phyloP scores from a whole-genome alignment of 306 rosid species.

The Cucumis melo region DNA sequence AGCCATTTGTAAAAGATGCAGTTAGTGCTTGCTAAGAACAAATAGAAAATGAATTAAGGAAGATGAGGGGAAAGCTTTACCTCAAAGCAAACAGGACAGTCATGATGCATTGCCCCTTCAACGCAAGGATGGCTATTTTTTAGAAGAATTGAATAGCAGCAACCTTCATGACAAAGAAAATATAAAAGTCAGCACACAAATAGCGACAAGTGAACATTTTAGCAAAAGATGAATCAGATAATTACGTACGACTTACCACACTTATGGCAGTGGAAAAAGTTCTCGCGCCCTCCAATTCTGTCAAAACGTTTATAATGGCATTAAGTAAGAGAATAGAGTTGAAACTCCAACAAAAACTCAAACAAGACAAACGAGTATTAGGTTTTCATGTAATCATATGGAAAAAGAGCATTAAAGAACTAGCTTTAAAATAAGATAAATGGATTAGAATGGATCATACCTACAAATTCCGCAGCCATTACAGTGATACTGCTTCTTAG shows the following conservation, averaged over 20 bases:
- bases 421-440: background rate
- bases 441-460: constrained; percentile 16
- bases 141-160: constrained; percentile 54
- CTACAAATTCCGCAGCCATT: constrained; percentile 87
- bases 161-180: constrained; percentile 28
- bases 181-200: background rate
- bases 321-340: background rate
- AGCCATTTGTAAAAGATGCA: constrained; percentile 8
- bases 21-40: background rate
- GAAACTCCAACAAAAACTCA: background rate
- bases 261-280: constrained; percentile 73
- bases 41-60: background rate
- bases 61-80: constrained; percentile 16
- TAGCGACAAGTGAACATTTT: background rate
- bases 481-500: constrained; percentile 82
- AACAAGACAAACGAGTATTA: background rate
- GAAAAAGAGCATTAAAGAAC: background rate
- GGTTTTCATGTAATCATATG: background rate
- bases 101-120: constrained; percentile 94
- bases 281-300: constrained; percentile 71
- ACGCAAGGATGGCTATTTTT: constrained; percentile 73
- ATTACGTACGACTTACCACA: constrained; percentile 41
- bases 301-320: background rate
- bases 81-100: constrained; percentile 92
- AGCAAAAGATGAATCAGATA: background rate